phyloP scores from a whole-genome alignment of 768 basidiomycete genomes.

The Holtermannia corniformis region DNA sequence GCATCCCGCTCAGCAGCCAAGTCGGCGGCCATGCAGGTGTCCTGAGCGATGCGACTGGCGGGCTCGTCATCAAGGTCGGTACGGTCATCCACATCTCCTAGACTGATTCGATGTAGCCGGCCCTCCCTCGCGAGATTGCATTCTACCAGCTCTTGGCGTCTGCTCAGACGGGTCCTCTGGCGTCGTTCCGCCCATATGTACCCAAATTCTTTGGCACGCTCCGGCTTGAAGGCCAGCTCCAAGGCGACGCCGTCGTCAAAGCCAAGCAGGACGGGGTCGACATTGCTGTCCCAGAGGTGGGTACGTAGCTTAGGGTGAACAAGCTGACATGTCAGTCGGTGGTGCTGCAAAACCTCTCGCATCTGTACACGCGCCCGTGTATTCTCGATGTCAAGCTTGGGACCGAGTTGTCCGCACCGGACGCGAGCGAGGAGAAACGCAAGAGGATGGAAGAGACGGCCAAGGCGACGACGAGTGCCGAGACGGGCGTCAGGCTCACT shows the following conservation, averaged over 20 bases:
- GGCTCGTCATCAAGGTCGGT: conserved; percentile 40
- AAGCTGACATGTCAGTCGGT: conserved; percentile 50
- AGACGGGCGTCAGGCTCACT: conserved; percentile 72
- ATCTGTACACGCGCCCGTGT: conserved; percentile 67
- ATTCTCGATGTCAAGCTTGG: conserved; percentile 91
- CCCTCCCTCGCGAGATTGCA: conserved; percentile 36
- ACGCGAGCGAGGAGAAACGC: conserved; percentile 61
- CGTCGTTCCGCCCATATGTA: conserved; percentile 47
- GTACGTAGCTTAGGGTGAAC: conserved; percentile 6
- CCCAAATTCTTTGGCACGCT: conserved; percentile 74
- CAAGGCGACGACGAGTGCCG: conserved; percentile 57
- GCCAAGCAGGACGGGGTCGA: conserved; percentile 1
- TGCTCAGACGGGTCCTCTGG: conserved; percentile 5
- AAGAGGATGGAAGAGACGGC: conserved; percentile 67
- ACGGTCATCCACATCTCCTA: neutral
- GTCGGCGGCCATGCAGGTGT: conserved; percentile 40
- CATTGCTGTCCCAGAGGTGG: conserved; percentile 22
- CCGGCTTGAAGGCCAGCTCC: conserved; percentile 57
- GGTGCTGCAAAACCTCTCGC: conserved; percentile 73
- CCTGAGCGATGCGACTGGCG: conserved; percentile 33
- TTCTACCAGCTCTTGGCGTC: conserved; percentile 38
- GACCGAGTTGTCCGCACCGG: conserved; percentile 65
- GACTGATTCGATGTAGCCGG: conserved; percentile 18
- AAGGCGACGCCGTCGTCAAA: conserved; percentile 7
- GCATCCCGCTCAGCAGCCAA: conserved; percentile 34